Conservation (phyloP, 208 protist species). For the Herpetomonas tarakana region DNA sequence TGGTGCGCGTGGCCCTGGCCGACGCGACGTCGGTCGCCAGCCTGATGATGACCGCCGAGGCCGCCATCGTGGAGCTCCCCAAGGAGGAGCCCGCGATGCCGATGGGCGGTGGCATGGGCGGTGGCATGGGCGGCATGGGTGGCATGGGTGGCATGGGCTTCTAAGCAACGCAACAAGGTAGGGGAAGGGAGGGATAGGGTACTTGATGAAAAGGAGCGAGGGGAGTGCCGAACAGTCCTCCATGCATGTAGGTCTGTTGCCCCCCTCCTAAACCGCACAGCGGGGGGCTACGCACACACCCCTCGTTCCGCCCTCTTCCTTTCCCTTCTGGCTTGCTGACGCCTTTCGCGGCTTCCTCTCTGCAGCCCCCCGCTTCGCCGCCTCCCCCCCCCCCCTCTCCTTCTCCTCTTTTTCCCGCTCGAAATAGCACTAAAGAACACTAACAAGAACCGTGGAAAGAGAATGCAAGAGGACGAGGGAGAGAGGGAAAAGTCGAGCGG, state of each 20-base stretch:
- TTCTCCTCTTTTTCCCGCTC: slow-evolving; percentile 3
- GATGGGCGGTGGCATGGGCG: slow-evolving; percentile 47
- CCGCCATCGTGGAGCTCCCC: slow-evolving; percentile 70
- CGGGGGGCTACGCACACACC: too few relatives aligned
- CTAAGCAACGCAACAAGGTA: slow-evolving; percentile 8
- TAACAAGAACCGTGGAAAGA: neutral
- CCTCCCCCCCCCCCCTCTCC: slow-evolving; percentile 1
- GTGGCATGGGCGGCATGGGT: slow-evolving; percentile 42
- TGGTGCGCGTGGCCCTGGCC: slow-evolving; percentile 97
- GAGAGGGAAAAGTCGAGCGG: neutral
- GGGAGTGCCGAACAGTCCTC: too few relatives aligned
- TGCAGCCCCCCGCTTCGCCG: neutral
- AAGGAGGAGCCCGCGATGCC: slow-evolving; percentile 26
- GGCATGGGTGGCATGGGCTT: slow-evolving; percentile 31
- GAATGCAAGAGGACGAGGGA: neutral
- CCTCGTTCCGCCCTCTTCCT: slow-evolving; percentile 1
- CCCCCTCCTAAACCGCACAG: too few relatives aligned
- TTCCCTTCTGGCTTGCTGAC: slow-evolving; percentile 12
- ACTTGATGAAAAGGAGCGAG: too few relatives aligned
- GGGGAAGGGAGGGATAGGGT: neutral
- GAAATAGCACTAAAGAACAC: neutral
- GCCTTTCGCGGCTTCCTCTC: slow-evolving; percentile 6
- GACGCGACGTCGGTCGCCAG: slow-evolving; percentile 96
- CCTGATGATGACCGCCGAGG: slow-evolving; percentile 99
- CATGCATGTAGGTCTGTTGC: too few relatives aligned